Base-by-base conservation (phyloP, 2,329 filamentous ascomycete species). In the Phyllosticta ampelicida region DNA sequence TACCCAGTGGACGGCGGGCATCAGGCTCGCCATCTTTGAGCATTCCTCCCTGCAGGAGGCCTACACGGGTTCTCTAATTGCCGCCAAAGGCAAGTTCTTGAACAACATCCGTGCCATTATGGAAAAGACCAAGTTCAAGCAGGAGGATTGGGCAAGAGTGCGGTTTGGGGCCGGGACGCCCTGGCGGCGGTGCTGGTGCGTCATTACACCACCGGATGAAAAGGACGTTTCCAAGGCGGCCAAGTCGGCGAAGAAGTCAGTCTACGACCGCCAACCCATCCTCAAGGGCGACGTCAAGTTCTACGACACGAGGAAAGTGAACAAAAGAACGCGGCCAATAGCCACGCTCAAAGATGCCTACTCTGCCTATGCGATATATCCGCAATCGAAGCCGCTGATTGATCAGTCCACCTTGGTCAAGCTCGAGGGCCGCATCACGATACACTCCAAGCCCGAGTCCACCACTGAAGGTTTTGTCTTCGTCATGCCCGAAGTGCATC, bases 121-220 rank as follows among this genome's bases (percentile, higher is more conserved):
- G 81, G 89, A 95, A 65, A 84, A 89, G 53, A 81, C 87, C 19
- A 85, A 80, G 59, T 81, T 89, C 65, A 86, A 85, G 65, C 83
- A 88, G 48, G 90, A 95, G 70, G 90, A 95, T 68, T 99, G 94
- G 94, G 90, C 91, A 18, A 82, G 94, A 62, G 94, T 99, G 55
- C 82, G 94, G 60, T 99, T 99, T 66, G 94, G 94, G 48, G 91
- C 94, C 29, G 94, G 94, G 52, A 95, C 94, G 9, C 91, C 92
- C 0, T 99, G 94, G 94, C 85, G 88, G 68, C 86, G 92, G 48
- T 99, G 91, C 73, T 99, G 92, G 91, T 96, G 91, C 71, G 91
- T 97, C 56, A 88, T 97, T 60, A 83, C 84, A 6, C 94, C 92
- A 2, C 92, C 94, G 0, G 89, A 95, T 67, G 91, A 97, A 75